These are phyloP conservation scores for Priceomyces haplophilus DNA, from an alignment of 805 yeast genomes.

Conservation along the genomic window DNA sequence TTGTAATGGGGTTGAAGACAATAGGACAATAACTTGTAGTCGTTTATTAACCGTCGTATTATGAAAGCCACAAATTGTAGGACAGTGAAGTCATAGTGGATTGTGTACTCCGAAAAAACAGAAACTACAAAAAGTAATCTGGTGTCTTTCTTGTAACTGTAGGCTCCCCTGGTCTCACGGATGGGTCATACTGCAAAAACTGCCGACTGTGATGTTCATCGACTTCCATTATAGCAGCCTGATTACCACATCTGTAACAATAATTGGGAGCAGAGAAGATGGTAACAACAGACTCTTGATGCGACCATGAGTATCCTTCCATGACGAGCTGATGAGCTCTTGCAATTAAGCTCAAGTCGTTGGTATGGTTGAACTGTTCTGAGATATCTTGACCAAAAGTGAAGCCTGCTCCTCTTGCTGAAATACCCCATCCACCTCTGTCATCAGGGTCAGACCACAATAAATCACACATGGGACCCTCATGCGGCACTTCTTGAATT, in stretches of 20 bases:
- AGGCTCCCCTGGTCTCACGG: constrained; percentile 97
- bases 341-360: constrained; percentile 79
- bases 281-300: constrained; percentile 90
- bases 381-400: constrained; percentile 95
- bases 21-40: not conserved
- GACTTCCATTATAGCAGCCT: constrained; percentile 97
- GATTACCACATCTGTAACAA: constrained; percentile 97
- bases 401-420: constrained; percentile 98
- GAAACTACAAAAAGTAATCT: constrained; percentile 74
- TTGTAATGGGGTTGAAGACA: not conserved
- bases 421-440: constrained; percentile 96
- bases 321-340: constrained; percentile 97
- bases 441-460: constrained; percentile 98
- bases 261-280: constrained; percentile 94
- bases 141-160: constrained; percentile 96
- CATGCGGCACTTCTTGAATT: constrained; percentile 95
- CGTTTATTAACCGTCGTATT: not conserved
- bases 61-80: not conserved
- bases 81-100: not conserved
- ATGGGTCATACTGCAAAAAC: constrained; percentile 93
- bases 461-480: constrained; percentile 96
- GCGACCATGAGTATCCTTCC: constrained; percentile 96
- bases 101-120: not conserved
- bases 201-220: constrained; percentile 91
- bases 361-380: constrained; percentile 90